Evolutionary conservation across 176 grass and related monocot genomes (phyloP).

Genomic region (Carex parvula): DNA sequence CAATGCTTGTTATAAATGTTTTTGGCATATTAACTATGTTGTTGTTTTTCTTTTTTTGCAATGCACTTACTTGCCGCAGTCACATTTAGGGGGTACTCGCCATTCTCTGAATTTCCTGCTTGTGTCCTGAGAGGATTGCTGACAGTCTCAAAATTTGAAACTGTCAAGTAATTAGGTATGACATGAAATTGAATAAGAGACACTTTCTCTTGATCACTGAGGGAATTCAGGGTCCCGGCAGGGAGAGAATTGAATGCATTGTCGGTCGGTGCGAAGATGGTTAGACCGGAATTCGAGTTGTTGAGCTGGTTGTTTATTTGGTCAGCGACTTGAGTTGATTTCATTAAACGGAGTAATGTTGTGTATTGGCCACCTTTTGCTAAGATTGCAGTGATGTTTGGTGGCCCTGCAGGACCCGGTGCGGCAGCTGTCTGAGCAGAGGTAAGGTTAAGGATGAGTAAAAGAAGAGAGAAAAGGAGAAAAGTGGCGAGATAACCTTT

Average conservation of each 20-base stretch:
- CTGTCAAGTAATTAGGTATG: constrained; percentile 39
- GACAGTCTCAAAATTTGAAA: constrained; percentile 69
- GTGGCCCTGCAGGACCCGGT: constrained; percentile 37
- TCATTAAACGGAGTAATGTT: constrained; percentile 65
- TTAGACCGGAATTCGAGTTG: constrained; percentile 70
- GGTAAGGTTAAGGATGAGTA: constrained; percentile 17
- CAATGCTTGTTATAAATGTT: not conserved
- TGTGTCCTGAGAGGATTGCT: constrained; percentile 94
- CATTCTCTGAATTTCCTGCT: constrained; percentile 51
- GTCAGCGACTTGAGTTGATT: constrained; percentile 43
- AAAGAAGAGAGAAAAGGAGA: constrained; percentile 16
- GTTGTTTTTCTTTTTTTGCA: not conserved
- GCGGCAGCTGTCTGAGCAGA: constrained; percentile 30
- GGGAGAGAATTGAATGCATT: constrained; percentile 81
- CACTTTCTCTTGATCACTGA: constrained; percentile 74
- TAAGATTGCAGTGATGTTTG: constrained; percentile 79
- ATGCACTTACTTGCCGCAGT: constrained; percentile 36
- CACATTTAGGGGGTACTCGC: constrained; percentile 72
- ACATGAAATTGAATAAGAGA: constrained; percentile 82
- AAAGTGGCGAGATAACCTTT: constrained; percentile 16
- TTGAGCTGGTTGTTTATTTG: constrained; percentile 96
- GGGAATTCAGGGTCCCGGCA: constrained; percentile 77
- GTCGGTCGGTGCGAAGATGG: constrained; percentile 88
- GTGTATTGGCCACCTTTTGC: constrained; percentile 81
- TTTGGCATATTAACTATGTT: not conserved